A percentile compares a stretch with the other conserved stretches of the same genome.
Evolutionary conservation across 805 yeast species (phyloP).

Genomic region (Komagataella phaffii): DNA sequence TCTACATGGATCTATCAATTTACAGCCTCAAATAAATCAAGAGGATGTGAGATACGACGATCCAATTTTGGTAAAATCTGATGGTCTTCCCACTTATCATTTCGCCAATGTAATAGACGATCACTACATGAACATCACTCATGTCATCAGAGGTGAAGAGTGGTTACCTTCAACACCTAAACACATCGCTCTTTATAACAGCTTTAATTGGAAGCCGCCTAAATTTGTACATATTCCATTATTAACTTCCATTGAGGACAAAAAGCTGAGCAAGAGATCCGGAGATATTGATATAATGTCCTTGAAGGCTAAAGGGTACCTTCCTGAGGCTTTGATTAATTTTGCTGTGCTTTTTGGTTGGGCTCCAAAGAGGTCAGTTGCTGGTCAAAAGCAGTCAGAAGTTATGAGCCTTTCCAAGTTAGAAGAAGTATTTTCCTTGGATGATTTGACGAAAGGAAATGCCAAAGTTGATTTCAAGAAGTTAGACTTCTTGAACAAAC

Average conservation of each 20-base stretch:
- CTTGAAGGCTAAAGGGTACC: constrained; percentile 43
- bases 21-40: constrained; percentile 68
- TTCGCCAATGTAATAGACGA: constrained; percentile 95
- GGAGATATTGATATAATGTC: constrained; percentile 67
- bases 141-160: constrained; percentile 94
- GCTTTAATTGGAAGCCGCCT: constrained; percentile 82
- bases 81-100: constrained; percentile 91
- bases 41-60: constrained; percentile 77
- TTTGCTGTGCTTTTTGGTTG: constrained; percentile 90
- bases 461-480: constrained; percentile 81
- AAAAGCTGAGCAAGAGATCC: constrained; percentile 75
- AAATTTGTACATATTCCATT: constrained; percentile 81
- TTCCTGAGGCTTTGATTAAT: constrained; percentile 81
- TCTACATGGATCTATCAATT: constrained; percentile 61
- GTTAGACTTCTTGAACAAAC: constrained; percentile 64
- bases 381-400: constrained; percentile 37
- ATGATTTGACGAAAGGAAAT: constrained; percentile 80
- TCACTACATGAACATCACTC: constrained; percentile 83
- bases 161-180: constrained; percentile 96
- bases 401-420: constrained; percentile 38
- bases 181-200: constrained; percentile 74
- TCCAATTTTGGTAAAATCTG: constrained; percentile 82
- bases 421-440: constrained; percentile 41
- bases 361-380: constrained; percentile 58
- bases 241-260: constrained; percentile 56